phyloP scores from a whole-genome alignment of 2,329 filamentous ascomycete species.

The Xylariales sp. region DNA sequence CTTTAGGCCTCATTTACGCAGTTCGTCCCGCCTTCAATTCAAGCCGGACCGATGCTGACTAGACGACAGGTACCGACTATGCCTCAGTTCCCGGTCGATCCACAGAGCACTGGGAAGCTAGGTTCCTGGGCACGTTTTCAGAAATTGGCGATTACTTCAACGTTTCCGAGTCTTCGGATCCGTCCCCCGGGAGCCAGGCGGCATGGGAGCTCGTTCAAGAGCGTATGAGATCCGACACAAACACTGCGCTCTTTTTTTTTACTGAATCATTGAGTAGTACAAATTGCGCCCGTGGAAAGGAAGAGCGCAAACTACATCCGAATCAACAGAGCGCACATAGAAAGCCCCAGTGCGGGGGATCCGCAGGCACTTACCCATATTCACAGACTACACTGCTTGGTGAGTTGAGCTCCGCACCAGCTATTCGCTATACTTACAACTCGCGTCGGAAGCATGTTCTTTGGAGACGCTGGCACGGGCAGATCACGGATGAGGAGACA shows the following conservation, averaged over 20 bases:
- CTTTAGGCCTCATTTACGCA: slow-evolving; percentile 6
- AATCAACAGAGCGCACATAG: slow-evolving; percentile 12
- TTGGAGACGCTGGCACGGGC: slow-evolving; percentile 9
- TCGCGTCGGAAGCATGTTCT: slow-evolving; percentile 2
- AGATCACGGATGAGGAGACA: slow-evolving; percentile 12
- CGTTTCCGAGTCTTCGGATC: background rate
- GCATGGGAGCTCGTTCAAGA: slow-evolving; percentile 10
- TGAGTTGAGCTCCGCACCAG: background rate
- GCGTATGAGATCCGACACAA: background rate
- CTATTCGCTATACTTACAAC: background rate
- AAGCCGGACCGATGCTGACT: background rate
- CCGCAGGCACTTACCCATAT: slow-evolving; percentile 5
- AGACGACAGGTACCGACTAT: background rate
- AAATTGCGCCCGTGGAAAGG: slow-evolving; percentile 5
- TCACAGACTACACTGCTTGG: slow-evolving; percentile 12
- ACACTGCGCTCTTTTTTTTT: no score
- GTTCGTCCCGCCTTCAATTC: background rate
- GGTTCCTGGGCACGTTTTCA: slow-evolving; percentile 9
- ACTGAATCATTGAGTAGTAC: background rate
- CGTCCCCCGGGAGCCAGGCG: background rate
- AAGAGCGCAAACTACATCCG: slow-evolving; percentile 8
- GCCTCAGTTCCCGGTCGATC: background rate
- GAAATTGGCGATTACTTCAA: slow-evolving; percentile 14
- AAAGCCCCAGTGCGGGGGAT: slow-evolving; percentile 9
- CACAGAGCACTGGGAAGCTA: slow-evolving; percentile 6